phyloP scores from a whole-genome alignment of 306 rosid species.

The Crotalaria pallida region DNA sequence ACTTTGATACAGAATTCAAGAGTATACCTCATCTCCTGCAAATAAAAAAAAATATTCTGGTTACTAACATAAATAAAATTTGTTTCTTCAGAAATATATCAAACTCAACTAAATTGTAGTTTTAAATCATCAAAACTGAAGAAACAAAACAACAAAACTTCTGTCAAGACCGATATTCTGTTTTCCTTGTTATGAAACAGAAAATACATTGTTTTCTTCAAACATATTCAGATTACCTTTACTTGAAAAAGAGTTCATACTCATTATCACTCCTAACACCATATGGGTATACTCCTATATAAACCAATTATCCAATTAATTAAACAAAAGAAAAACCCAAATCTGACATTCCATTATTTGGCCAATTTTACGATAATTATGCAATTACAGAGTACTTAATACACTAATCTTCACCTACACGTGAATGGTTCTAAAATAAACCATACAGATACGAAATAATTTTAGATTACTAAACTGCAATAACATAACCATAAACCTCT shows the following conservation, averaged over 20 bases:
- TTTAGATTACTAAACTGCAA: not conserved
- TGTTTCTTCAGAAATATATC: not conserved
- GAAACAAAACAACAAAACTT: not conserved
- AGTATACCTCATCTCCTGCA: slow-evolving; percentile 96
- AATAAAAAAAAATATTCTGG: slow-evolving; percentile 24
- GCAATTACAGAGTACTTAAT: no score
- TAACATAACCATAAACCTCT: not conserved
- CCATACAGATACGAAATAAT: no score
- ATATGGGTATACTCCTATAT: not conserved
- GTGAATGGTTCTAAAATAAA: not conserved
- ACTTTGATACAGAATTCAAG: slow-evolving; percentile 20
- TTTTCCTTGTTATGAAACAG: slow-evolving; percentile 1
- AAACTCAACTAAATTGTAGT: not conserved
- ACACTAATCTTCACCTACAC: not conserved
- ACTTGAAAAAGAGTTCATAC: not conserved
- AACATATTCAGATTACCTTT: not conserved
- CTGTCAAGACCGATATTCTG: not conserved
- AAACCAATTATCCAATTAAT: no score
- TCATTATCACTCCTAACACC: not conserved
- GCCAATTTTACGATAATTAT: no score
- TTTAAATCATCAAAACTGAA: not conserved
- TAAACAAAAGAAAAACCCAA: not conserved
- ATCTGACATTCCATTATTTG: no score
- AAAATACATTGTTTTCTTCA: not conserved
- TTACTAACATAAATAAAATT: slow-evolving; percentile 20